These are phyloP conservation scores for Fusarium algeriense DNA, from an alignment of 2,329 filamentous ascomycete genomes.

Conservation along the genomic window DNA sequence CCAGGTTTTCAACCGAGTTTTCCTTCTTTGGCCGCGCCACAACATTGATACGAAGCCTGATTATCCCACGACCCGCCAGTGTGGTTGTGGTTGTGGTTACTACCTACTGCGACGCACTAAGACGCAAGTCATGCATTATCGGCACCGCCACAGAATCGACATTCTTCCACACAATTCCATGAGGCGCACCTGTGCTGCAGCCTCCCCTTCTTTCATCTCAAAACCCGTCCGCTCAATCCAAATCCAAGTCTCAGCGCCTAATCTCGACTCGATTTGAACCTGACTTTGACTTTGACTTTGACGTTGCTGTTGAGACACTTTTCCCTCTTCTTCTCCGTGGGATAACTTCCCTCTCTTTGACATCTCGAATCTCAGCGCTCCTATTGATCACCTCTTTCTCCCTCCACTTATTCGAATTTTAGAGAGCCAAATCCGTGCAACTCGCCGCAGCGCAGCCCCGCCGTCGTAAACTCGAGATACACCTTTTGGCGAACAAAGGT, in stretches of 20 bases:
- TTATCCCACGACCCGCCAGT: conserved; percentile 13
- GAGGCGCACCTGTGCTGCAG: conserved; percentile 54
- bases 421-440: conserved; percentile 40
- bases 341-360: conserved; percentile 8
- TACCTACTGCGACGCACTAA: conserved; percentile 27
- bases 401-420: conserved; percentile 44
- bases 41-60: conserved; percentile 13
- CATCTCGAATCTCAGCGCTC: conserved; percentile 14
- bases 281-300: conserved; percentile 12
- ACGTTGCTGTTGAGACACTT: conserved; percentile 38
- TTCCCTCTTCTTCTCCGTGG: conserved; percentile 22
- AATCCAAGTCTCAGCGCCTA: conserved; percentile 39
- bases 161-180: conserved; percentile 59
- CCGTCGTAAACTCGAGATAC: conserved; percentile 45
- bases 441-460: conserved; percentile 46
- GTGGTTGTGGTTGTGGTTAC: conserved; percentile 1
- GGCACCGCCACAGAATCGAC: conserved; percentile 57
- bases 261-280: conserved; percentile 38
- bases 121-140: conserved; percentile 48
- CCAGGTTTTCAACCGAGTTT: not conserved
- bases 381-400: conserved; percentile 5
- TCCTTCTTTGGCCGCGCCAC: conserved; percentile 1
- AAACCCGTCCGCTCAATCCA: conserved; percentile 41
- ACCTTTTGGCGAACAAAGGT: conserved; percentile 44
- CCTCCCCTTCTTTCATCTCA: conserved; percentile 48